Base-by-base conservation (phyloP, 345 rosid species). In the Raphanus sativus region DNA sequence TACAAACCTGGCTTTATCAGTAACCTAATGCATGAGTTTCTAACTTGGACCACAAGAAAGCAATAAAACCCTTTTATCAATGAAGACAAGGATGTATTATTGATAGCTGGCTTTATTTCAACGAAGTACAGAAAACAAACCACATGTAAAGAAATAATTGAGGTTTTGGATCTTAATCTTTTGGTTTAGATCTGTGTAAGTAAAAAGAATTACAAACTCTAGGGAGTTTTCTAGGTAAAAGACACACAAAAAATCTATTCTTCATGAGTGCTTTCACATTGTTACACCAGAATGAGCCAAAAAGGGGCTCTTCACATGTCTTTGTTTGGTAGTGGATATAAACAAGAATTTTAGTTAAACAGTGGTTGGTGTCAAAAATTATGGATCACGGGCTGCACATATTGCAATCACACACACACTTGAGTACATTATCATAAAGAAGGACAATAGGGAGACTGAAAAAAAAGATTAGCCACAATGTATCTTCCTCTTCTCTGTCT, bases 301-400 rank as follows among this genome's bases (percentile, higher is more conserved):
- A 87, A 73, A 54, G 52, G 24, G 24, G 7, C 52, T 13, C 84
- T 85, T 92, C 96, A 92, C 96, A 89, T 92, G 97, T 87, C 90
- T 86, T 89, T 92, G 97, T 92, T 74, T 82, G 80, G 83, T 86
- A 87, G 89, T 77, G 90, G 78, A 83, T 68, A 61, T 64, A 81
- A 70, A 79, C 62, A 63, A 45, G 71, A 79, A 69, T 74, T 74
- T 69, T 52, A 55, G 74, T 68, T 68, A 24, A 73, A 74, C 54
- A 79, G 87, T 87, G 84, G 82, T 81, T 84, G 85, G 77, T 64
- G 72, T 83, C 83, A 81, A 85, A 85, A 81, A 79, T 1, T 12
- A 65, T 63, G 71, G 80, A 81, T 92, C 98, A 92, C 96, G 96
- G 94, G 84, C 72, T 78, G 76, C 61, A 71, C 78, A 65, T 83